Evolutionary conservation across 2,329 filamentous ascomycete species (phyloP).

Genomic region (Epichloe hybrida): DNA sequence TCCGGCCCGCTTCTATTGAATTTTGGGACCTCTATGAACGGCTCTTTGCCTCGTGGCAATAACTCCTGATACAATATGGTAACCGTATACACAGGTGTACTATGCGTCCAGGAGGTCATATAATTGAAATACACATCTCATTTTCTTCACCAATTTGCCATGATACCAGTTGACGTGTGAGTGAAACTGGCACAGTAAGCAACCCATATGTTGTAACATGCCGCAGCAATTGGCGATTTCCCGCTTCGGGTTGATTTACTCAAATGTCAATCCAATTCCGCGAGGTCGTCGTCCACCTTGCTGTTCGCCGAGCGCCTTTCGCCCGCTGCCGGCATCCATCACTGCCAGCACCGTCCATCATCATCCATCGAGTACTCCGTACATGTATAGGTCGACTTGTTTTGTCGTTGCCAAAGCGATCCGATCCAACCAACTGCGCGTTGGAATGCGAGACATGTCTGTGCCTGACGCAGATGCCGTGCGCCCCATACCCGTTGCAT

Average conservation of each 20-base stretch:
- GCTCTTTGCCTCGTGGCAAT: neutral
- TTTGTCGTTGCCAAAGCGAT: neutral
- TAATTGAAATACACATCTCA: neutral
- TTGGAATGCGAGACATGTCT: slow-evolving; percentile 10
- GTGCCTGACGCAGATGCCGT: neutral
- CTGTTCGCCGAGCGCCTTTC: too few species aligned
- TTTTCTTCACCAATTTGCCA: neutral
- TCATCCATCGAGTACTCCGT: neutral
- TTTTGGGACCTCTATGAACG: neutral
- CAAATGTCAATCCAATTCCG: too few species aligned
- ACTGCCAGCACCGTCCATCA: neutral
- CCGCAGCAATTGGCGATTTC: too few species aligned
- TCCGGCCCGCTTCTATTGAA: neutral
- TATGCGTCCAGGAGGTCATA: neutral
- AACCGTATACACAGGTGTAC: neutral
- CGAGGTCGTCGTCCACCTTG: too few species aligned
- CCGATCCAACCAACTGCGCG: neutral
- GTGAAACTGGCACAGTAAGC: too few species aligned
- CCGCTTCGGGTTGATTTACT: too few species aligned
- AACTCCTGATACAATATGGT: neutral
- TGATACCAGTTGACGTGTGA: neutral
- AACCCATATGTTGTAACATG: too few species aligned
- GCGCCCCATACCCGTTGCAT: neutral
- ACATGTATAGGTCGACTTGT: neutral
- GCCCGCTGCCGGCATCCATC: too few species aligned